phyloP scores from a whole-genome alignment of 2,329 filamentous ascomycete species.

The Colletotrichum magnum region DNA sequence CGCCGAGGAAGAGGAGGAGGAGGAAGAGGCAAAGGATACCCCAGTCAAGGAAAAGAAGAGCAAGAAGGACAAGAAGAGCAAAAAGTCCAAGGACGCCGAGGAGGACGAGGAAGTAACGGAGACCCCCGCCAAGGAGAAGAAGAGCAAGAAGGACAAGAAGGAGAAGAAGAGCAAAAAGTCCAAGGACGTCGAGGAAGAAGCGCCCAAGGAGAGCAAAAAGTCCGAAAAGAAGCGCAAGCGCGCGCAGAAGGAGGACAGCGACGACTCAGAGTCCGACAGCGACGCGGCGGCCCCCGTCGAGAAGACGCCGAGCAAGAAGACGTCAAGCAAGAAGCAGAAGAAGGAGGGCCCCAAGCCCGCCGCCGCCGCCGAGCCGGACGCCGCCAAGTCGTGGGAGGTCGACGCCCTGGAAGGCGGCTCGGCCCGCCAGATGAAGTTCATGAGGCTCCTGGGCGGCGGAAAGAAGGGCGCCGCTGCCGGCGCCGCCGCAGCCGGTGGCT shows the following conservation, averaged over 20 bases:
- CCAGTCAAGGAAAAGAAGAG: no score
- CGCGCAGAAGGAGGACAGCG: no score
- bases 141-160: constrained; percentile 12
- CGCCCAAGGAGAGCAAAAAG: no score
- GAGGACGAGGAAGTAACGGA: constrained; percentile 9
- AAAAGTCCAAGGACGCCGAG: background rate
- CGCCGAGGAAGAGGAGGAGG: constrained; percentile 9
- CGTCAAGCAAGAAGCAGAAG: constrained; percentile 42
- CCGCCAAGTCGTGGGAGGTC: constrained; percentile 67
- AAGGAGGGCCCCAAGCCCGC: constrained; percentile 36
- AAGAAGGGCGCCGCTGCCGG: constrained; percentile 54
- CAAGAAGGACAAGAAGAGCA: background rate
- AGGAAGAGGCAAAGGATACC: no score
- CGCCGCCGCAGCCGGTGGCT: constrained; percentile 23
- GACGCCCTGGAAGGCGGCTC: constrained; percentile 64
- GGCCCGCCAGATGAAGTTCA: constrained; percentile 68
- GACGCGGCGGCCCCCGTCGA: no score
- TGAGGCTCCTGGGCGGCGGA: constrained; percentile 68
- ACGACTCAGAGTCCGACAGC: no score
- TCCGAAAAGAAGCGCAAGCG: no score
- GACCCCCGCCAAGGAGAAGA: no score
- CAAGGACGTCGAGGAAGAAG: constrained; percentile 1
- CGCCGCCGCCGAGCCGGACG: constrained; percentile 35
- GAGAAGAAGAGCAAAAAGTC: constrained; percentile 43
- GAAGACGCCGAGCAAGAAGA: no score